Evolutionary conservation across 2,329 filamentous ascomycete species (phyloP), one percentile per base, ranked within the genome.

Genomic region (Paraphoma chrysanthemicola): DNA sequence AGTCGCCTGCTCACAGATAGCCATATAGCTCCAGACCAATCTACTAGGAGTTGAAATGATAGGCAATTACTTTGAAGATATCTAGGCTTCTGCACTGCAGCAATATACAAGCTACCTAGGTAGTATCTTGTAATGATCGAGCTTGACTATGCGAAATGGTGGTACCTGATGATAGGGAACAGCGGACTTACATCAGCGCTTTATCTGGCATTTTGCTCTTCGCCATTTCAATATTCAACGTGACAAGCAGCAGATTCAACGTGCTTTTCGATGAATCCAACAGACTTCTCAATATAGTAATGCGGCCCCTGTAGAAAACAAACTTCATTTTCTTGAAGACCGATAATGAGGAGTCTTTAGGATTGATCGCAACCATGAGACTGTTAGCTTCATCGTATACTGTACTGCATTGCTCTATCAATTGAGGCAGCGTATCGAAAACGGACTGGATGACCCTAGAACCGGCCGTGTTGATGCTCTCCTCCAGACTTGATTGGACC

Each of bases 301-400:
- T 51, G 14, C 48, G 41, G 17, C 48, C 39, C 28, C 44, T 51
- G 39, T 51, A 51, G 28, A 51, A 51, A 16, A 51, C 29, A 16
- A 51, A 51, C 29, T 44, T 51, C 29, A 51, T 36, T 10, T 36
- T 23, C 39, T 51, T 39, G 11, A 44, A 51, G 41, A 51, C 33
- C n/a, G 41, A 30, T n/a, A 51, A 3, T 4, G 38, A 30, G 12
- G 39, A 33, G 9, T 51, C 48, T 38, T 44, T 44, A 9, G 41
- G 41, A 4, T 44, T 51, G 16, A 51, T 16, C 9, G 41, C 48
- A 12, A 38, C 16, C 29, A 51, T 51, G 28, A 51, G 48, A 7
- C 41, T 29, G 29, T 51, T 44, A 4, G 48, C 48, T 28, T 51
- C 41, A 51, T 51, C 48, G 38, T 51, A 51, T 41, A 51, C 48